Percentiles rank a stretch among this genome's conserved stretches.
Conservation (phyloP, 2,329 filamentous ascomycete genomes). For the Calycina herbarum region DNA sequence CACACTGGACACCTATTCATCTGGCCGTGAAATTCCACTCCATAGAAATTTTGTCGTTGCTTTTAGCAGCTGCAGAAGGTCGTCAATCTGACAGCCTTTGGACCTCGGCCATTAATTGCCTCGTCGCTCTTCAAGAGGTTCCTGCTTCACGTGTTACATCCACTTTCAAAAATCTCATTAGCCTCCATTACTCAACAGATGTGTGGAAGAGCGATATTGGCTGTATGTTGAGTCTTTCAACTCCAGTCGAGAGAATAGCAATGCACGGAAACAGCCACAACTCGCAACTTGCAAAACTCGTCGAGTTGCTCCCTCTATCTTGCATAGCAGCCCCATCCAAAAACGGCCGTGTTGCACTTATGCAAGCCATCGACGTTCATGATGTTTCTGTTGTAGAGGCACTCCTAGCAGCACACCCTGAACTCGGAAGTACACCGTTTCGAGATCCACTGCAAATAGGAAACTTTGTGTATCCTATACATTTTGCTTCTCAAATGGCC, state of each 20-base stretch:
- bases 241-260: not conserved
- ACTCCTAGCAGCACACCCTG: not conserved
- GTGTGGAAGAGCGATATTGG: not conserved
- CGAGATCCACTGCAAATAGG: not conserved
- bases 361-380: conserved; percentile 10
- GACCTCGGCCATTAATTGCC: not conserved
- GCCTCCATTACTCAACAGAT: not conserved
- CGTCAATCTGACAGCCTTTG: not conserved
- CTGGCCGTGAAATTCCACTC: conserved; percentile 8
- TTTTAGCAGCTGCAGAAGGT: not conserved
- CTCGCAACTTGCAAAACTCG: not conserved
- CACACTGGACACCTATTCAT: conserved; percentile 6
- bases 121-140: not conserved
- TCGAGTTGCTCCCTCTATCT: not conserved
- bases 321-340: not conserved
- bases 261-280: not conserved
- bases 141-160: not conserved
- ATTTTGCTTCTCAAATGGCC: conserved; percentile 5
- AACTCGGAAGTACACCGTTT: not conserved
- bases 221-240: conserved; percentile 2
- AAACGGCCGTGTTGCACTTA: not conserved
- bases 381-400: conserved; percentile 2
- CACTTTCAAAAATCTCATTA: not conserved
- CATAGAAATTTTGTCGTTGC: not conserved
- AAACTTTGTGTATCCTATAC: not conserved